Base-by-base conservation (phyloP, 148 eudicot species). In the Talinum fruticosum region DNA sequence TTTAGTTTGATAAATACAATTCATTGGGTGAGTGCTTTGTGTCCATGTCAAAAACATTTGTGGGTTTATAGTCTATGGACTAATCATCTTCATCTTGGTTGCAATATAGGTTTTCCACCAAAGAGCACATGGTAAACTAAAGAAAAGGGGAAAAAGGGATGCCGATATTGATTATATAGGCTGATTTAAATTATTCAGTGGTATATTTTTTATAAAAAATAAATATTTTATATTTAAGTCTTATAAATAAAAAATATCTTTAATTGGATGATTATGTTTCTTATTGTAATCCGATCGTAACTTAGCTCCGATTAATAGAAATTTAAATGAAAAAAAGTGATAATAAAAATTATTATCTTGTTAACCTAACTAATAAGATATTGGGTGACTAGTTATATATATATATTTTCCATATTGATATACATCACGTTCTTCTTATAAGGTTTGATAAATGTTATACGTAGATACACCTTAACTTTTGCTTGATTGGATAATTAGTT, bases 1-100 rank as follows among this genome's bases (percentile, higher is more conserved):
- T 70, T 70, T 28, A 72, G 36, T 45, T 49, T 72, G 74, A 72
- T 72, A 45, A 14, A 30, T 73, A 73, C 62, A 49, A 73, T 41
- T 49, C 75, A 30, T 18, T 16, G 38, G n/a, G 61, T 73, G 75
- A 49, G 64, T 73, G 75, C 75, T 73, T 3, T 73, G 26, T 30
- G 62, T 51, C 75, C 64, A 49, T 73, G 64, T 73, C 75, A 72
- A 71, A 34, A 30, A 5, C 51, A 47, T 47, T 45, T 30, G 61
- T 45, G 75, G 75, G 28, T 73, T 73, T 73, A 10, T 49, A 73
- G 64, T 73, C 64, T 21, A 73, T 51, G 16, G 8, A 7, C 65
- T 30, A 49, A 73, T 73, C 26, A 73, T 73, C 21, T 21, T 49
- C 12, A 21, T 5, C 34, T 71, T 26, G 32, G 57, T 14, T 41